Evolutionary conservation across 2,329 filamentous ascomycete species (phyloP).

Genomic region (Emergomyces orientalis): DNA sequence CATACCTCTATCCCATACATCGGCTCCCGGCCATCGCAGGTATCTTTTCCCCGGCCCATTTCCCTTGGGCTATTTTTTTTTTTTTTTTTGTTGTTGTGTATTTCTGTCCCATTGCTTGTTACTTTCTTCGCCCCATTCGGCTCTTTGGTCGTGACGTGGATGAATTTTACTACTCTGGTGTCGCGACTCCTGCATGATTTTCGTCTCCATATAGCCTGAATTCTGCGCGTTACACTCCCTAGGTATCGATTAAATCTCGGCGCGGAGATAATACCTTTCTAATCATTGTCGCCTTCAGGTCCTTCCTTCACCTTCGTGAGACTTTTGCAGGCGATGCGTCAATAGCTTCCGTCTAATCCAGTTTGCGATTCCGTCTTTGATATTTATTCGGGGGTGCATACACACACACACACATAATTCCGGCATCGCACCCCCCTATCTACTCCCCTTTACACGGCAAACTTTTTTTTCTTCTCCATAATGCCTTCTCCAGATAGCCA

Average conservation of each 20-base stretch:
- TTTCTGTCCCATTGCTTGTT: neutral
- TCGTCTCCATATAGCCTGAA: neutral
- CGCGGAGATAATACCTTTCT: neutral
- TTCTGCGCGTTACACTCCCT: neutral
- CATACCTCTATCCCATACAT: neutral
- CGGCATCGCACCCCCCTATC: neutral
- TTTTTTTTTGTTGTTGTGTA: neutral
- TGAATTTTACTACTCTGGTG: neutral
- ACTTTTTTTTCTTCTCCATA: conserved; percentile 7
- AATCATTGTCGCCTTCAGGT: neutral
- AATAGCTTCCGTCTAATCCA: neutral
- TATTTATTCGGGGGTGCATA: neutral
- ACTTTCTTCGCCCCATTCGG: neutral
- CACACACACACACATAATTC: neutral
- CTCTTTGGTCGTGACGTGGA: neutral
- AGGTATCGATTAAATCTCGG: neutral
- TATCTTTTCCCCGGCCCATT: neutral
- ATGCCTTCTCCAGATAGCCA: conserved; percentile 32
- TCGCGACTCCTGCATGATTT: neutral
- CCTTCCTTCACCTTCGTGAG: neutral
- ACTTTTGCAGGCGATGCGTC: neutral
- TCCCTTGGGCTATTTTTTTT: neutral
- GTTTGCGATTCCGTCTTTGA: neutral
- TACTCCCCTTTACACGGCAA: neutral
- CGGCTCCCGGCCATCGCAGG: neutral